Conservation (phyloP, 495 filamentous ascomycete species). For the Pyrenula aspistea region DNA sequence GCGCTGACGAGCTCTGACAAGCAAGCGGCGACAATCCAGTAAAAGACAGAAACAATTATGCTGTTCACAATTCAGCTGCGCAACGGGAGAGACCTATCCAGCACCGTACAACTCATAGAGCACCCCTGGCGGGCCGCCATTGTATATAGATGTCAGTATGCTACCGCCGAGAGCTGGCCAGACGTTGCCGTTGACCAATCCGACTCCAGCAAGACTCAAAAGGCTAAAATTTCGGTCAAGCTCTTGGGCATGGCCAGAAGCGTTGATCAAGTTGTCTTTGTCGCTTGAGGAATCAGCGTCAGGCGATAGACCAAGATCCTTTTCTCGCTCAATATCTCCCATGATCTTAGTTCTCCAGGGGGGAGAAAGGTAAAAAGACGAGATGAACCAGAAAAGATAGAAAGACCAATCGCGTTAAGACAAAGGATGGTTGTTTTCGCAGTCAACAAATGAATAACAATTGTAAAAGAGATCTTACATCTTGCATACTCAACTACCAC, state of each 20-base stretch:
- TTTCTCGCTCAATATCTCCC: no score
- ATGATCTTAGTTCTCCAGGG: no score
- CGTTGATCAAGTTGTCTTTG: no score
- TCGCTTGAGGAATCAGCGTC: no score
- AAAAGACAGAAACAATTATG: conserved; percentile 36
- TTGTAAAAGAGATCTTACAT: no score
- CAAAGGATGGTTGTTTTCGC: no score
- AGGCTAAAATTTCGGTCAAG: conserved; percentile 38
- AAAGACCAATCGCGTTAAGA: no score
- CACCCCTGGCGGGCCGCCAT: conserved; percentile 37
- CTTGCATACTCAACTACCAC: no score
- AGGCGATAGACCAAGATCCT: no score
- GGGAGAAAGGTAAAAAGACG: no score
- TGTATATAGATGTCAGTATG: conserved; percentile 20
- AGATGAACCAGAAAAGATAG: no score
- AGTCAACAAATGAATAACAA: no score
- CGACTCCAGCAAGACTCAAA: conserved; percentile 32
- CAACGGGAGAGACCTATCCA: neutral
- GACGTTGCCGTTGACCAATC: conserved; percentile 38
- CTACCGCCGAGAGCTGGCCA: conserved; percentile 36
- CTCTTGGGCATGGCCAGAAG: conserved; percentile 40
- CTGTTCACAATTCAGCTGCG: conserved; percentile 13
- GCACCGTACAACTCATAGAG: conserved; percentile 38
- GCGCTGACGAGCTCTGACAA: conserved; percentile 67
- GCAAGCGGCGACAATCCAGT: conserved; percentile 41